Conservation (phyloP, 768 basidiomycete species). For the Mycena capillaripes region DNA sequence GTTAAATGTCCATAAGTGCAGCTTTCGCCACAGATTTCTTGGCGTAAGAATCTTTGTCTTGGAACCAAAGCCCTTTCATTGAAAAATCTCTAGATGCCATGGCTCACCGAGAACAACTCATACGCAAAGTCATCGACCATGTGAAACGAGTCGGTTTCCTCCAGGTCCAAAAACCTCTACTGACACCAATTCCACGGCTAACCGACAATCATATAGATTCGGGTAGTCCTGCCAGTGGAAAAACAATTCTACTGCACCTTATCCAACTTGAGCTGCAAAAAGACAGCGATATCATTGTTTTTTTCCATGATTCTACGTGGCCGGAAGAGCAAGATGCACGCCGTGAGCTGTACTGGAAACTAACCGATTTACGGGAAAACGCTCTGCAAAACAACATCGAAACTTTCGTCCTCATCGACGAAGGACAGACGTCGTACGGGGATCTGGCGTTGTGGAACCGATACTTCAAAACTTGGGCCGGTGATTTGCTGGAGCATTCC, state of each 20-base stretch:
- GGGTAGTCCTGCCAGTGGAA: conserved; percentile 7
- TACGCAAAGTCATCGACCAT: too few species aligned
- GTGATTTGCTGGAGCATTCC: too few species aligned
- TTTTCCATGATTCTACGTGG: not conserved
- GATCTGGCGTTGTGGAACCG: not conserved
- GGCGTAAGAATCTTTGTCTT: too few species aligned
- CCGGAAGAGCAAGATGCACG: not conserved
- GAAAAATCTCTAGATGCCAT: too few species aligned
- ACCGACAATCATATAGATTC: too few species aligned
- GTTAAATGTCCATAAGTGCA: too few species aligned
- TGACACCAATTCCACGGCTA: too few species aligned
- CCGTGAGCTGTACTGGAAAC: not conserved
- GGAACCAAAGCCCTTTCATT: too few species aligned
- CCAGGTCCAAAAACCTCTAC: too few species aligned
- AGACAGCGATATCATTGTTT: not conserved
- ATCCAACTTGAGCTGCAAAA: not conserved
- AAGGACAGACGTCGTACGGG: not conserved
- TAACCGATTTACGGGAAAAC: not conserved
- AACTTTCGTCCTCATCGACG: conserved; percentile 1
- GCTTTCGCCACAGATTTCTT: too few species aligned
- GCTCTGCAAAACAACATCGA: not conserved
- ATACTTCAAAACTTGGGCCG: not conserved
- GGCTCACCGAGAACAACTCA: too few species aligned
- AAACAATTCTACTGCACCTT: not conserved
- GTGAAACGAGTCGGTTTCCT: too few species aligned